Evolutionary conservation across 805 yeast species (phyloP).

Genomic region (Cyberlindnera petersonii): DNA sequence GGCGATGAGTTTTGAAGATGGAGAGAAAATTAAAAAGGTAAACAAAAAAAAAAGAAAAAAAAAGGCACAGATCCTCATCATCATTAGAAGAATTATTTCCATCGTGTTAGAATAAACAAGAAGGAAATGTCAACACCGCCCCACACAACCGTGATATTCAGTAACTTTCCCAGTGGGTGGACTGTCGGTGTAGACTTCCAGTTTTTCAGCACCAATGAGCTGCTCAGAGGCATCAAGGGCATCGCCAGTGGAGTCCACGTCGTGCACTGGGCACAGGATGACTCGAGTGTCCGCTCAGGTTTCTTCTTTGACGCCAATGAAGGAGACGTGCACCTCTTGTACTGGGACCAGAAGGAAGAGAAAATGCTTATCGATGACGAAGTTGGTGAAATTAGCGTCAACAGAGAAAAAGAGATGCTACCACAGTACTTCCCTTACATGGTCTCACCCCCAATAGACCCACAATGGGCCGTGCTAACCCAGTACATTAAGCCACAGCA

Average conservation of each 20-base stretch:
- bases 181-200: conserved; percentile 46
- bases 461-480: conserved; percentile 28
- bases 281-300: conserved; percentile 39
- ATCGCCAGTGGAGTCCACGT: conserved; percentile 51
- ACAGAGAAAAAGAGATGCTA: conserved; percentile 28
- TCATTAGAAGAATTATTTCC: neutral
- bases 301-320: conserved; percentile 33
- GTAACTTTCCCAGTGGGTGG: conserved; percentile 33
- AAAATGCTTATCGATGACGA: conserved; percentile 29
- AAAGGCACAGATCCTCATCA: neutral
- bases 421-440: conserved; percentile 35
- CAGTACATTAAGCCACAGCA: conserved; percentile 26
- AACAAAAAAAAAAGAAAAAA: neutral
- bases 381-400: conserved; percentile 31
- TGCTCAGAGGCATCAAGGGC: conserved; percentile 47
- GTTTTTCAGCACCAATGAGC: conserved; percentile 39
- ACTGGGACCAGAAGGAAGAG: conserved; percentile 37
- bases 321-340: conserved; percentile 31
- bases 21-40: neutral
- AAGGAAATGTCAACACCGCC: conserved; percentile 27
- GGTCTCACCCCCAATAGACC: conserved; percentile 37
- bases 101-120: neutral
- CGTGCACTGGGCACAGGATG: conserved; percentile 44
- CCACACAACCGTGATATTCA: conserved; percentile 28
- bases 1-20: no score